Evolutionary conservation across 768 basidiomycete species (phyloP).

Genomic region (Russula compacta): DNA sequence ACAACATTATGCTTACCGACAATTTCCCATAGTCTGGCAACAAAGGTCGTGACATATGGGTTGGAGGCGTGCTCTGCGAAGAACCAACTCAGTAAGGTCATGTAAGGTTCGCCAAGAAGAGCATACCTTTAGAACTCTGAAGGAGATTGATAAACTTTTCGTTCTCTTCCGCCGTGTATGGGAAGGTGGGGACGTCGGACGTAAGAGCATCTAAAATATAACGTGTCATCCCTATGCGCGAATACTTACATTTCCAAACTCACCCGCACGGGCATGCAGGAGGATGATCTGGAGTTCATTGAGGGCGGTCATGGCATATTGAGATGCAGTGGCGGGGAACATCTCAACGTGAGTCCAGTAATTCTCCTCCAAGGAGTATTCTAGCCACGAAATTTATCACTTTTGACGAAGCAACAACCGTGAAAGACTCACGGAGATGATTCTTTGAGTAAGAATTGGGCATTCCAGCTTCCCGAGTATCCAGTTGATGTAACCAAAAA

Average conservation of each 20-base stretch:
- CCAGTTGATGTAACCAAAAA: background rate
- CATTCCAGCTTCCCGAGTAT: background rate
- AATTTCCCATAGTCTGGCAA: background rate
- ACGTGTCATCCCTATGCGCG: background rate
- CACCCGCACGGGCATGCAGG: constrained; percentile 1
- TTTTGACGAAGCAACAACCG: background rate
- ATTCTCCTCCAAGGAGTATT: constrained; percentile 6
- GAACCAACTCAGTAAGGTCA: background rate
- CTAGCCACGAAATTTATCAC: background rate
- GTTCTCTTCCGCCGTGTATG: constrained; percentile 1
- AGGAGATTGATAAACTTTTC: background rate
- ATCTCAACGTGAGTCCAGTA: constrained; percentile 12
- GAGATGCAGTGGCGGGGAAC: background rate
- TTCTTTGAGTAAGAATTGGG: background rate
- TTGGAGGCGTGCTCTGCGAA: background rate
- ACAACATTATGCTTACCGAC: background rate
- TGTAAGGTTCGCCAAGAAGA: background rate
- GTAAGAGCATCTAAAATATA: constrained; percentile 1
- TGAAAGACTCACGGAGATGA: constrained; percentile 1
- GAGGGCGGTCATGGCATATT: background rate
- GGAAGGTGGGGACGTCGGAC: constrained; percentile 5
- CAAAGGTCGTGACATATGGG: background rate
- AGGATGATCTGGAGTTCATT: background rate
- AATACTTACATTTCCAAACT: background rate
- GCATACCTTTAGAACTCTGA: background rate